phyloP scores from a whole-genome alignment of 2,329 filamentous ascomycete genomes.

The Fusarium chuoi region DNA sequence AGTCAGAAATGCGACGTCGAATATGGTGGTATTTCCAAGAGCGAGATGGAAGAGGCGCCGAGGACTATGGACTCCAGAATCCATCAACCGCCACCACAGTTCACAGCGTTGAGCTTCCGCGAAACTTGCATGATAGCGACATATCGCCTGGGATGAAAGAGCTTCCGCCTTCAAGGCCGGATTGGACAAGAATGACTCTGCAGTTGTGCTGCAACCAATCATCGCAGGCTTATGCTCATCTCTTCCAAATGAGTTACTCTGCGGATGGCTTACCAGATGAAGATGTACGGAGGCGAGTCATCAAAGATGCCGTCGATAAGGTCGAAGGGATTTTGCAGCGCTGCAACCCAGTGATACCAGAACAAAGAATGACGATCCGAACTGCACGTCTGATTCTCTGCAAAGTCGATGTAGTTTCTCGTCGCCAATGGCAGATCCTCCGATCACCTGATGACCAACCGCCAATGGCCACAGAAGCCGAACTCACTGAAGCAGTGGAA shows the following conservation, averaged over 20 bases:
- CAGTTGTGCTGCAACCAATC: constrained; percentile 64
- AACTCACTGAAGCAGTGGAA: constrained; percentile 48
- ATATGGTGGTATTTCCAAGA: constrained; percentile 65
- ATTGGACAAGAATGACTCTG: constrained; percentile 69
- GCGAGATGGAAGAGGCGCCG: constrained; percentile 61
- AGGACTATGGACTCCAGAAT: constrained; percentile 62
- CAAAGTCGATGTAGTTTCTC: constrained; percentile 61
- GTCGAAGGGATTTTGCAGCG: constrained; percentile 40
- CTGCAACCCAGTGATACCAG: constrained; percentile 64
- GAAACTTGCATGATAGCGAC: constrained; percentile 66
- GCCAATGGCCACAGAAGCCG: constrained; percentile 45
- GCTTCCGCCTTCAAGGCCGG: constrained; percentile 57
- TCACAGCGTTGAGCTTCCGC: constrained; percentile 61
- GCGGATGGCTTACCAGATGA: constrained; percentile 25
- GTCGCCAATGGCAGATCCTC: constrained; percentile 50
- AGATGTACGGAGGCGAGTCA: constrained; percentile 53
- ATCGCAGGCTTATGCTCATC: constrained; percentile 43
- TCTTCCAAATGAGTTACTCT: constrained; percentile 37
- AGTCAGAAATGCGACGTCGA: constrained; percentile 65
- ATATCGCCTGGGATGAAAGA: constrained; percentile 59
- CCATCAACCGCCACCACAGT: constrained; percentile 1
- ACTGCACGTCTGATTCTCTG: constrained; percentile 45
- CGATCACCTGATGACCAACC: constrained; percentile 30
- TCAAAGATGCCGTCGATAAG: constrained; percentile 34
- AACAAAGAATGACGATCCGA: constrained; percentile 46